A percentile compares a stretch with the other conserved stretches of the same genome.
phyloP scores from a whole-genome alignment of 805 yeast species.

The Sugiyamaella mastotermitis region DNA sequence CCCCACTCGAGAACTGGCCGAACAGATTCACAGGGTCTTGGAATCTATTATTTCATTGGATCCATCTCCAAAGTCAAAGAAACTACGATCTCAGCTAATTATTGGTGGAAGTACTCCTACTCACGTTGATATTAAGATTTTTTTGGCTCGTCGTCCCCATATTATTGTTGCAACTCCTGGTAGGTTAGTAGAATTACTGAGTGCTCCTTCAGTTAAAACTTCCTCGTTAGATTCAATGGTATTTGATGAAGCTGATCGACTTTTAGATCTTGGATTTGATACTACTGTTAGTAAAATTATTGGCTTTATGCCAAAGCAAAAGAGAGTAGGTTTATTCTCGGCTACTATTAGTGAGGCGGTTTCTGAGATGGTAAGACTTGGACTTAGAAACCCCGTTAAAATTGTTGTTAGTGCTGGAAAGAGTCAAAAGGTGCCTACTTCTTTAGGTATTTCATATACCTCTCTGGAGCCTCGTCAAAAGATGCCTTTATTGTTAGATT shows the following conservation, averaged over 20 bases:
- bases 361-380: slow-evolving; percentile 70
- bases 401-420: slow-evolving; percentile 56
- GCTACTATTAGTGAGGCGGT: slow-evolving; percentile 89
- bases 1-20: slow-evolving; percentile 54
- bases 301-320: slow-evolving; percentile 73
- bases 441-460: slow-evolving; percentile 57
- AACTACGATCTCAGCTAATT: slow-evolving; percentile 30
- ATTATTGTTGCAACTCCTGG: slow-evolving; percentile 92
- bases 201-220: slow-evolving; percentile 51
- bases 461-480: slow-evolving; percentile 56
- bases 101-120: slow-evolving; percentile 35
- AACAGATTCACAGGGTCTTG: slow-evolving; percentile 59
- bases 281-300: slow-evolving; percentile 64
- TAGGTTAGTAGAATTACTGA: slow-evolving; percentile 66
- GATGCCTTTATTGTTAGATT: slow-evolving; percentile 48
- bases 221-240: slow-evolving; percentile 65
- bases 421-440: slow-evolving; percentile 45
- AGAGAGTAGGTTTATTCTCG: slow-evolving; percentile 88
- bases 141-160: slow-evolving; percentile 53
- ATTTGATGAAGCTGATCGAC: slow-evolving; percentile 89
- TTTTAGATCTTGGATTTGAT: slow-evolving; percentile 75
- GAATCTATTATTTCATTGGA: slow-evolving; percentile 50
- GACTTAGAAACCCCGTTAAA: slow-evolving; percentile 89
- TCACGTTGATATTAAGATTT: slow-evolving; percentile 64
- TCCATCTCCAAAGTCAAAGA: slow-evolving; percentile 28